A percentile compares a stretch with the other conserved stretches of the same genome.
Conservation (phyloP, 768 basidiomycete species). For the Lentinus tigrinus region DNA sequence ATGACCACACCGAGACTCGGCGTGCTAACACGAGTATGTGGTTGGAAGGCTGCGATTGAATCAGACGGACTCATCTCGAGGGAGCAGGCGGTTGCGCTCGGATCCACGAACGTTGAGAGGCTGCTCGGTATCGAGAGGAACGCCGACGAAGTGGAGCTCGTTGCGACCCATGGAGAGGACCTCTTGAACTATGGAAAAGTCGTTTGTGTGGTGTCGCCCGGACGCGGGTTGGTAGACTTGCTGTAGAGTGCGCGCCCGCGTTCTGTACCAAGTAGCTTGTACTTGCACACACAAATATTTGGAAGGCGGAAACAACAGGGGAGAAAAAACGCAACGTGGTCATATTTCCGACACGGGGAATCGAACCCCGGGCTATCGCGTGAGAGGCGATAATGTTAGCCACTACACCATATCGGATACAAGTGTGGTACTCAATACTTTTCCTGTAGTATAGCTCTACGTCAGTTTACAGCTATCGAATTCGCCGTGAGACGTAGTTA, state of each 20-base stretch:
- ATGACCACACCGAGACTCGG: too few relatives aligned
- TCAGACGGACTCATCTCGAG: conserved; percentile 25
- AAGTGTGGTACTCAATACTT: not conserved
- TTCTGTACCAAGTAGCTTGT: too few relatives aligned
- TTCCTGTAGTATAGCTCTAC: too few relatives aligned
- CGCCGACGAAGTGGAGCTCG: conserved; percentile 19
- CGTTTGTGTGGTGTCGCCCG: conserved; percentile 33
- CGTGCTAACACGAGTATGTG: not conserved
- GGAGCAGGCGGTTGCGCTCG: conserved; percentile 36
- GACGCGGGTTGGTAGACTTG: conserved; percentile 20
- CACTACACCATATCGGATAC: conserved; percentile 13
- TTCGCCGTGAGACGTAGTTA: too few relatives aligned
- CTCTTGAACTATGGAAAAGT: conserved; percentile 36
- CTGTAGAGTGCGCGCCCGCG: conserved; percentile 1
- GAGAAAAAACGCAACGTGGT: too few relatives aligned
- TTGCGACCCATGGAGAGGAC: conserved; percentile 32
- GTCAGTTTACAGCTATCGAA: too few relatives aligned
- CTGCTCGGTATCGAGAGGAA: conserved; percentile 30
- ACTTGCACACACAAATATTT: too few relatives aligned
- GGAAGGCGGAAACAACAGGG: too few relatives aligned
- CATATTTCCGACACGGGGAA: conserved; percentile 12
- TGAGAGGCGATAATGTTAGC: conserved; percentile 18
- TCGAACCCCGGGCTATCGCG: conserved; percentile 17
- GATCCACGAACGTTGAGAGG: conserved; percentile 40
- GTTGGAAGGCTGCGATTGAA: conserved; percentile 17